Evolutionary conservation across 345 rosid species (phyloP).

Genomic region (Eucalyptus camaldulensis): DNA sequence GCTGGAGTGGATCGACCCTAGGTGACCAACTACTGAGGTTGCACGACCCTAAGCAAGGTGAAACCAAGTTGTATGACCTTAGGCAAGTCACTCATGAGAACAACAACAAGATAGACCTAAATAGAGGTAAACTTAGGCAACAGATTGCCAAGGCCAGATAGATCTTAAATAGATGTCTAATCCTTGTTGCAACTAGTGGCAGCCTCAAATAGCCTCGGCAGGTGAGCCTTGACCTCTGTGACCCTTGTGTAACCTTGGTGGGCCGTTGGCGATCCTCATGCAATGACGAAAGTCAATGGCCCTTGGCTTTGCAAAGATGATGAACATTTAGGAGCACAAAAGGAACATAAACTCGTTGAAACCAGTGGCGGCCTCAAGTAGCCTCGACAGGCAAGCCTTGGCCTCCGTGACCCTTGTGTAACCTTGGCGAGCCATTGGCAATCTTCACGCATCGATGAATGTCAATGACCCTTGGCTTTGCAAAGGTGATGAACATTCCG

Average conservation of each 20-base stretch:
- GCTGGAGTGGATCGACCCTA: rapidly evolving
- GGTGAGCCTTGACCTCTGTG: neutral
- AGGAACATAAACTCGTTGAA: neutral
- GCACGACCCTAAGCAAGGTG: neutral
- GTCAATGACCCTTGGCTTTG: neutral
- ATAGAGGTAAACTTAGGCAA: neutral
- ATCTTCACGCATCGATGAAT: neutral
- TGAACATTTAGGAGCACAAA: neutral
- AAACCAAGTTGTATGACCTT: neutral
- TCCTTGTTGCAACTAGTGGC: rapidly evolving
- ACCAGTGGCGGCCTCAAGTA: neutral
- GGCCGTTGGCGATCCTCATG: neutral
- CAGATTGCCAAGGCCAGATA: rapidly evolving
- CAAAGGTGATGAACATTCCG: neutral
- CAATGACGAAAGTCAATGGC: neutral
- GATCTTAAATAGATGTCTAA: neutral
- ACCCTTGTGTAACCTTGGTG: neutral
- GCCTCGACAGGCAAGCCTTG: neutral
- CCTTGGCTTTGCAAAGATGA: neutral
- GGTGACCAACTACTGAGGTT: rapidly evolving
- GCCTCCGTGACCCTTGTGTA: neutral
- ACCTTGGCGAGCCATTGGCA: rapidly evolving
- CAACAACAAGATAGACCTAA: too few relatives aligned
- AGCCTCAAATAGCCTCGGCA: rapidly evolving
- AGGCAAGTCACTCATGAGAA: neutral